These are phyloP conservation scores for Syzygium malaccense DNA, from an alignment of 441 rosid species.

Conservation along the genomic window DNA sequence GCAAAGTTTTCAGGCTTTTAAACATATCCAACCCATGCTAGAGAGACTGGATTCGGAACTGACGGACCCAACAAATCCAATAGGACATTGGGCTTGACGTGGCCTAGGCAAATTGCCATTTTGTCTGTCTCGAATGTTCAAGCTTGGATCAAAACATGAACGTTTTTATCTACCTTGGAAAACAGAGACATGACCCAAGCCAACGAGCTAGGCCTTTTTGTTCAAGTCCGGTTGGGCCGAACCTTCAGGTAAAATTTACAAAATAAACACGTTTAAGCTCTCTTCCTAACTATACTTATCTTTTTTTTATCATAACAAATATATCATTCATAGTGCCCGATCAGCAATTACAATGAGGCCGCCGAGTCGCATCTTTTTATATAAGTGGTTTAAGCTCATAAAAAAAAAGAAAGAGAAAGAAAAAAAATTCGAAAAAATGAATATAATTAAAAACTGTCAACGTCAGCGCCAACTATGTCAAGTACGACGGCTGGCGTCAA, in stretches of 20 bases:
- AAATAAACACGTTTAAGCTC: not conserved
- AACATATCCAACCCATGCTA: not conserved
- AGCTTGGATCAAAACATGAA: not conserved
- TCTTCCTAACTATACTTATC: not conserved
- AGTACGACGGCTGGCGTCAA: too few relatives aligned
- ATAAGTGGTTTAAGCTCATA: not conserved
- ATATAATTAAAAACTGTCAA: too few relatives aligned
- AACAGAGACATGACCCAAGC: not conserved
- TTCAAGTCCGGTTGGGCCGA: not conserved
- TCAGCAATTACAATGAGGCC: not conserved
- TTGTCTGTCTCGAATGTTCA: not conserved
- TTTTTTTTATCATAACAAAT: not conserved
- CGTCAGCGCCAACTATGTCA: too few relatives aligned
- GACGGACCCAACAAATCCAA: not conserved
- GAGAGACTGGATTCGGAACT: not conserved
- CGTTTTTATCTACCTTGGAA: not conserved
- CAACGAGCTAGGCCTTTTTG: not conserved
- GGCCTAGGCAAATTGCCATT: not conserved
- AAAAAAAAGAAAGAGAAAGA: too few relatives aligned
- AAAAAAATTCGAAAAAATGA: too few relatives aligned
- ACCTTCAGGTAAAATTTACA: not conserved
- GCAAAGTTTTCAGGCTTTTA: not conserved
- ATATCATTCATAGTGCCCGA: not conserved
- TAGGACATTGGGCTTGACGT: not conserved
- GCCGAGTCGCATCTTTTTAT: not conserved